Evolutionary conservation across 2,329 filamentous ascomycete genomes (phyloP).

Genomic region (Trichoderma lentiforme): DNA sequence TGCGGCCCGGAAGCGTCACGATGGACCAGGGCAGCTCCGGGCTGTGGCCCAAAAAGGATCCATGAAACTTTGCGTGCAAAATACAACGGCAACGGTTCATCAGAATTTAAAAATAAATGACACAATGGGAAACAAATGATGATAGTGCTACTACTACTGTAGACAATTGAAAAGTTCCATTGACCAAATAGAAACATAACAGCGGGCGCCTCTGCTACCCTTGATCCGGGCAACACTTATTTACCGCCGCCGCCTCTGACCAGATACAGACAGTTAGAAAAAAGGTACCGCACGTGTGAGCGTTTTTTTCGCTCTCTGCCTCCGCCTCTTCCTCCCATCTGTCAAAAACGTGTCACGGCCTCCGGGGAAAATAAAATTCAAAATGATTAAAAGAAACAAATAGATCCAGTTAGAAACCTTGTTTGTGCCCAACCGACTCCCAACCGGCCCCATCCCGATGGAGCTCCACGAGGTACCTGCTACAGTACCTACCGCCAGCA

Average conservation of each 20-base stretch:
- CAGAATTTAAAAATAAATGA: not conserved
- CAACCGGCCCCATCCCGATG: not conserved
- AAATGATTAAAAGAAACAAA: not conserved
- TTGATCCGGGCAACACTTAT: not conserved
- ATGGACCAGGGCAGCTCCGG: not conserved
- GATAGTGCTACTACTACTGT: not conserved
- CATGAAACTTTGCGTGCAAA: not conserved
- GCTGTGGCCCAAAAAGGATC: not conserved
- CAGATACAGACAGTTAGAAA: not conserved
- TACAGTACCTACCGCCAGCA: not conserved
- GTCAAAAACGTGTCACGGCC: not conserved
- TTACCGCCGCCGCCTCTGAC: not conserved
- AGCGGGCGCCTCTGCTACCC: not conserved
- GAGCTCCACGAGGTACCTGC: not conserved
- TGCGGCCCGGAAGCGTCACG: slow-evolving; percentile 3
- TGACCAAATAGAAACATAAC: not conserved
- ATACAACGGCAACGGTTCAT: not conserved
- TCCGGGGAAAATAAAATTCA: not conserved
- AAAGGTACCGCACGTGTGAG: not conserved
- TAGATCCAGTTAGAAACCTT: not conserved
- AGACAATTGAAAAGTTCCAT: not conserved
- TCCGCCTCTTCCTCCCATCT: not conserved
- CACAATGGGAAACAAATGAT: not conserved
- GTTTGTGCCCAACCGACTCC: slow-evolving; percentile 14
- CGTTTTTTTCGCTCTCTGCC: not conserved